These are phyloP conservation scores for Plectosphaerella plurivora DNA, from an alignment of 2,329 filamentous ascomycete genomes.

Conservation along the genomic window DNA sequence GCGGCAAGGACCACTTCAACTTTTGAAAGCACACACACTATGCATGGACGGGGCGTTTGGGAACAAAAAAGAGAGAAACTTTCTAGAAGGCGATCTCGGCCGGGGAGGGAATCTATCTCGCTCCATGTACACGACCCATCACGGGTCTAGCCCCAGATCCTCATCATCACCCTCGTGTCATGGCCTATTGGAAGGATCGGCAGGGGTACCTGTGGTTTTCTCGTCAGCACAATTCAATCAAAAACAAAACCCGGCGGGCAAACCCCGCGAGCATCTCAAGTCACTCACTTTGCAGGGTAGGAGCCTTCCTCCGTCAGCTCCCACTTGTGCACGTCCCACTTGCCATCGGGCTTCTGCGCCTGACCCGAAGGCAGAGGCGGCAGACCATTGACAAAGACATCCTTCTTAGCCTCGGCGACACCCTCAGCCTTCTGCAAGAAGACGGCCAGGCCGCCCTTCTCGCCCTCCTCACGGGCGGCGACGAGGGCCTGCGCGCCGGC, in stretches of 20 bases:
- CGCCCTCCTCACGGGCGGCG: slow-evolving; percentile 68
- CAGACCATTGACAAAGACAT: slow-evolving; percentile 72
- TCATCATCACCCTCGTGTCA: slow-evolving; percentile 14
- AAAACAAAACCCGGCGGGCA: neutral
- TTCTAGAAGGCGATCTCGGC: neutral
- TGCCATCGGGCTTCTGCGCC: slow-evolving; percentile 42
- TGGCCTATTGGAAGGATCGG: slow-evolving; percentile 52
- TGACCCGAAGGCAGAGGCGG: slow-evolving; percentile 82
- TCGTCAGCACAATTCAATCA: slow-evolving; percentile 21
- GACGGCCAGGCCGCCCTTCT: slow-evolving; percentile 65
- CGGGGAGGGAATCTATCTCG: slow-evolving; percentile 19
- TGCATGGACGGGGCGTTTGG: neutral
- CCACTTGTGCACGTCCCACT: slow-evolving; percentile 67
- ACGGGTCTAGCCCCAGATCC: slow-evolving; percentile 9
- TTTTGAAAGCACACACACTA: neutral
- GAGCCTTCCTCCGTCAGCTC: slow-evolving; percentile 59
- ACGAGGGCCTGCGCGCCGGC: slow-evolving; percentile 62
- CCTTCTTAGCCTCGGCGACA: slow-evolving; percentile 39
- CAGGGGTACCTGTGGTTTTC: slow-evolving; percentile 52
- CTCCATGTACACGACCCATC: slow-evolving; percentile 20
- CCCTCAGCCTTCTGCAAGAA: slow-evolving; percentile 62
- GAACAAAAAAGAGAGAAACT: neutral
- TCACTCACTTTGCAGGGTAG: slow-evolving; percentile 63
- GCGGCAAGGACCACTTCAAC: no score
- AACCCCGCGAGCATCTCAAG: neutral